phyloP scores from a whole-genome alignment of 148 eudicot species.

The Silene uniflora region DNA sequence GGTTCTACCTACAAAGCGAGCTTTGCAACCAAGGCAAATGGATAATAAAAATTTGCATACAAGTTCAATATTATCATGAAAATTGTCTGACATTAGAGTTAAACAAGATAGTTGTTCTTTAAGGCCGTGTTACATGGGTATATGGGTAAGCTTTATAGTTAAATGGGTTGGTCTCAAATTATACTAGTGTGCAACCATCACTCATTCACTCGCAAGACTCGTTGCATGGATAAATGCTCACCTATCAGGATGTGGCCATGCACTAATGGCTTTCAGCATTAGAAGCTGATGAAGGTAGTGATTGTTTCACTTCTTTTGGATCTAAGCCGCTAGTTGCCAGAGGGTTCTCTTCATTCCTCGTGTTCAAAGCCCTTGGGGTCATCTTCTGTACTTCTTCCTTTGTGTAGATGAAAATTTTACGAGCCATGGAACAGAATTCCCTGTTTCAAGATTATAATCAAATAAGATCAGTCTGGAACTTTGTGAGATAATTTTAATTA shows the following conservation, averaged over 20 bases:
- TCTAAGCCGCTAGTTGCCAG: slow-evolving; percentile 48
- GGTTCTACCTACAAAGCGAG: background rate
- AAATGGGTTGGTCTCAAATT: background rate
- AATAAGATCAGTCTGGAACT: background rate
- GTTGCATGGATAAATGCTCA: slow-evolving; percentile 8
- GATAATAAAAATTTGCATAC: no score
- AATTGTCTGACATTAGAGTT: no score
- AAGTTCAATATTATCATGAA: no score
- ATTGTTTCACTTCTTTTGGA: slow-evolving; percentile 46
- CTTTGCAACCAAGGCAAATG: no score
- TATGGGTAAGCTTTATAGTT: background rate
- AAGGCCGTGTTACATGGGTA: no score
- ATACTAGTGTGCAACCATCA: no score
- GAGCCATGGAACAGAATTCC: slow-evolving; percentile 90
- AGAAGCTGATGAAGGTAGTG: slow-evolving; percentile 35
- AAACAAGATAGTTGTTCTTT: no score
- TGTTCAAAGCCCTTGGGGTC: slow-evolving; percentile 57
- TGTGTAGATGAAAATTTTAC: slow-evolving; percentile 79
- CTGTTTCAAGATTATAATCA: slow-evolving; percentile 32
- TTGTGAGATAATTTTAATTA: background rate
- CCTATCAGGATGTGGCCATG: slow-evolving; percentile 28
- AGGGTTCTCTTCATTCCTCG: slow-evolving; percentile 50
- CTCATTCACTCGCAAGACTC: background rate
- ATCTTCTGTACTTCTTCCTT: slow-evolving; percentile 89
- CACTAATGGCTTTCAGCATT: slow-evolving; percentile 37